Percentiles rank a stretch among this genome's conserved stretches.
Evolutionary conservation across 129 eudicot species (phyloP).

Genomic region (Centella asiatica): DNA sequence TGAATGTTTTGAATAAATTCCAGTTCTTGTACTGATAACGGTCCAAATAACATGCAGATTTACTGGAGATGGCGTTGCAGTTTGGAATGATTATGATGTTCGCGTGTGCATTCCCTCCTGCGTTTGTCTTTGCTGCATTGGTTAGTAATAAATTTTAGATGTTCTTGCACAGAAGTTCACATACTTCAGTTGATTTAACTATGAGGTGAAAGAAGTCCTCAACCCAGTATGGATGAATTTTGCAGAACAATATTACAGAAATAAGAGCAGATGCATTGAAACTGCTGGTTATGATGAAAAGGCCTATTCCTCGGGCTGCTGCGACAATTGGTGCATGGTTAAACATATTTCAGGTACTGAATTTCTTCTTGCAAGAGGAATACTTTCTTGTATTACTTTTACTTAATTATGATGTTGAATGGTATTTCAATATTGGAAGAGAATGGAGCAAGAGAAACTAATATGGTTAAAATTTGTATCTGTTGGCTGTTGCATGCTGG

Average conservation of each 20-base stretch:
- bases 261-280: slow-evolving; percentile 94
- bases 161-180: neutral
- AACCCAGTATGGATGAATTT: slow-evolving; percentile 11
- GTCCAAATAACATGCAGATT: slow-evolving; percentile 40
- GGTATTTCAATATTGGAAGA: neutral
- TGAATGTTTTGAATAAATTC: neutral
- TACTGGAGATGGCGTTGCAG: slow-evolving; percentile 88
- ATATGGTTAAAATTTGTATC: neutral
- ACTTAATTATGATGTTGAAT: neutral
- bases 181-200: slow-evolving; percentile 3
- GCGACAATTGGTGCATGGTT: slow-evolving; percentile 97
- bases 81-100: slow-evolving; percentile 99
- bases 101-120: slow-evolving; percentile 95
- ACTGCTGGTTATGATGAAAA: slow-evolving; percentile 69
- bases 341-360: slow-evolving; percentile 75
- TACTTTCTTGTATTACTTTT: neutral
- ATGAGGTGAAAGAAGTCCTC: neutral
- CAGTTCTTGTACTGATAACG: slow-evolving; percentile 1
- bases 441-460: neutral
- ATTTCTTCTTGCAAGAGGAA: neutral
- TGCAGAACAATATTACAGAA: slow-evolving; percentile 75
- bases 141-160: slow-evolving; percentile 24
- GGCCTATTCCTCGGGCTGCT: slow-evolving; percentile 78
- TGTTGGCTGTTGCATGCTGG: too few relatives aligned
- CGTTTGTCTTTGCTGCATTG: slow-evolving; percentile 80